Conservation (phyloP, 2,329 filamentous ascomycete species). For the Penicillium occitanis region DNA sequence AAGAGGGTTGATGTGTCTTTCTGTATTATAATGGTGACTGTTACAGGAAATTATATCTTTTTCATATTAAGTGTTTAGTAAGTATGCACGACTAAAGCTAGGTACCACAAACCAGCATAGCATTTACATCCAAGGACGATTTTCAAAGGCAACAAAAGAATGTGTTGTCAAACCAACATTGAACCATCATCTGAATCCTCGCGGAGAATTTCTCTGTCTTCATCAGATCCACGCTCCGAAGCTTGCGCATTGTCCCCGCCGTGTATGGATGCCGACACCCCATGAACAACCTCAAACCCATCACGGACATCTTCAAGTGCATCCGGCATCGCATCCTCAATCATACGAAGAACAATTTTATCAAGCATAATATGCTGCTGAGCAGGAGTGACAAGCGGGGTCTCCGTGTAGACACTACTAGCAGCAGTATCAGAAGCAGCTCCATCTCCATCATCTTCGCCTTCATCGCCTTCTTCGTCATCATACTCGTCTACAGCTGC, state of each 20-base stretch:
- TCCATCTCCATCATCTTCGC: too few relatives aligned
- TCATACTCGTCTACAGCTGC: neutral
- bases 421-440: neutral
- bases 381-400: neutral
- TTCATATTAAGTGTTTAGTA: neutral
- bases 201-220: neutral
- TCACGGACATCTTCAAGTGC: neutral
- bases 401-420: neutral
- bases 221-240: neutral
- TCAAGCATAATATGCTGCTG: slow-evolving; percentile 6
- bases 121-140: neutral
- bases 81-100: neutral
- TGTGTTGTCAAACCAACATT: neutral
- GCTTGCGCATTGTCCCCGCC: neutral
- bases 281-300: slow-evolving; percentile 8
- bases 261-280: neutral
- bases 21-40: neutral
- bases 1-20: neutral
- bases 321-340: neutral
- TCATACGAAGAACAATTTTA: slow-evolving; percentile 31
- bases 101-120: neutral
- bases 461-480: too few relatives aligned
- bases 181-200: neutral
- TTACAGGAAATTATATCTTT: neutral
- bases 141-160: neutral